These are phyloP conservation scores for Taiwanofungus camphoratus DNA, from an alignment of 1,284 basidiomycete genomes.

Conservation along the genomic window DNA sequence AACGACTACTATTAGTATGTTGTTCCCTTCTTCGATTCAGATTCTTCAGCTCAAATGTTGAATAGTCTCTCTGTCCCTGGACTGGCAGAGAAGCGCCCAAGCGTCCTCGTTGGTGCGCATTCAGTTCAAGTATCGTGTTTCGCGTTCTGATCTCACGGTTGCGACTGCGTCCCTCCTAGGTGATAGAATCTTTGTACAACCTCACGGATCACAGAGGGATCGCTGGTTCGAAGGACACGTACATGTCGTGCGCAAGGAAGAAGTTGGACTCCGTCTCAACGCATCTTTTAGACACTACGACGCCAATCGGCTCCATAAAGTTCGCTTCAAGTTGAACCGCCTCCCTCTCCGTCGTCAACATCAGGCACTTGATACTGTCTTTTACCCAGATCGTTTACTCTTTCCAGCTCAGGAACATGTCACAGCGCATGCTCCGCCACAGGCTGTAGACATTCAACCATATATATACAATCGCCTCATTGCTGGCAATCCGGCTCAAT, in stretches of 20 bases:
- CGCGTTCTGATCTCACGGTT: not conserved
- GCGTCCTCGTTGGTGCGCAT: conserved; percentile 48
- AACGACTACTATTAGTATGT: conserved; percentile 40
- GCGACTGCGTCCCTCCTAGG: conserved; percentile 29
- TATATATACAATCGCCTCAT: conserved; percentile 9
- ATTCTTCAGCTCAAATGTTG: not conserved
- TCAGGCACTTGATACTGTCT: conserved; percentile 45
- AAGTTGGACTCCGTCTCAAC: conserved; percentile 50
- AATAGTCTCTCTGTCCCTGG: conserved; percentile 51
- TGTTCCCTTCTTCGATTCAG: not conserved
- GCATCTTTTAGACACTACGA: conserved; percentile 29
- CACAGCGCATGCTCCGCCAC: not conserved
- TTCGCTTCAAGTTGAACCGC: conserved; percentile 52
- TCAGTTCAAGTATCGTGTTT: not conserved
- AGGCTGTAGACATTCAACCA: not conserved
- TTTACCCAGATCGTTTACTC: conserved; percentile 32
- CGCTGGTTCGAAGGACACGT: conserved; percentile 56
- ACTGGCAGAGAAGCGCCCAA: conserved; percentile 58
- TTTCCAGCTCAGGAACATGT: conserved; percentile 35
- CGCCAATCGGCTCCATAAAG: conserved; percentile 16
- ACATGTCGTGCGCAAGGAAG: conserved; percentile 41
- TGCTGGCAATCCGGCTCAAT: conserved; percentile 39
- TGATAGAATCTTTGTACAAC: conserved; percentile 47
- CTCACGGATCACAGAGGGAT: conserved; percentile 30
- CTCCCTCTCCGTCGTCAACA: conserved; percentile 48